Base-by-base conservation (phyloP, 2,329 filamentous ascomycete species). In the Ophiostoma sp. region DNA sequence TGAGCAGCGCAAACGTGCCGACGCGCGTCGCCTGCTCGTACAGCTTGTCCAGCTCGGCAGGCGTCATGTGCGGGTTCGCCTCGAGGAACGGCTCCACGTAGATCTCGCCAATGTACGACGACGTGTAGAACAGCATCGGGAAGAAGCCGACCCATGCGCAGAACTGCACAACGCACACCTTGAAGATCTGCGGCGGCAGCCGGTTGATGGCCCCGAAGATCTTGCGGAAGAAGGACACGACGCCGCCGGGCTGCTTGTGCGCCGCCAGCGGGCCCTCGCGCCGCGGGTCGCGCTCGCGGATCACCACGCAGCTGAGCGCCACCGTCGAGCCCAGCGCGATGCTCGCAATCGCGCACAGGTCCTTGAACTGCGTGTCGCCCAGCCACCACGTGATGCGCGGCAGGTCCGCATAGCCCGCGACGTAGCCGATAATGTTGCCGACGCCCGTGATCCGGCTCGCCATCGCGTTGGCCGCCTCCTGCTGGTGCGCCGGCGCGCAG, bases 131-230 rank as follows among this genome's bases (percentile, higher is more conserved):
- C 2, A 98, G 84, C 78, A 97, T 93, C 0, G 94, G 94, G 76
- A 97, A 98, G 87, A 94, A 97, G 68, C 93, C 94, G 70, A 97
- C 89, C 94, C 94, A 98, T 5, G 93, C 92, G 72, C 89, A 94
- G 75, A 94, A 88, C 77, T 95, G 91, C 0, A 94, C 90, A 73
- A 89, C 82, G 77, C 94, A 97, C 52, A 97, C 92, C 73, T 87
- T 89, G 73, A 86, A 86, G 73, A 95, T 93, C 79, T 96, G 93
- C 0, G 89, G 89, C 0, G 94, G 94, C 7, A 98, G 83, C 54
- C 89, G 86, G 75, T 85, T 87, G 73, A 97, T 90, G 0, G 93
- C 93, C 67, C 84, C 86, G 77, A 90, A 89, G 2, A 97, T 88
- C 75, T 88, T 87, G 74, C 83, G 85, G 81, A 97, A 97, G 80